phyloP scores from a whole-genome alignment of 768 basidiomycete genomes.

The Crucibulum laeve region DNA sequence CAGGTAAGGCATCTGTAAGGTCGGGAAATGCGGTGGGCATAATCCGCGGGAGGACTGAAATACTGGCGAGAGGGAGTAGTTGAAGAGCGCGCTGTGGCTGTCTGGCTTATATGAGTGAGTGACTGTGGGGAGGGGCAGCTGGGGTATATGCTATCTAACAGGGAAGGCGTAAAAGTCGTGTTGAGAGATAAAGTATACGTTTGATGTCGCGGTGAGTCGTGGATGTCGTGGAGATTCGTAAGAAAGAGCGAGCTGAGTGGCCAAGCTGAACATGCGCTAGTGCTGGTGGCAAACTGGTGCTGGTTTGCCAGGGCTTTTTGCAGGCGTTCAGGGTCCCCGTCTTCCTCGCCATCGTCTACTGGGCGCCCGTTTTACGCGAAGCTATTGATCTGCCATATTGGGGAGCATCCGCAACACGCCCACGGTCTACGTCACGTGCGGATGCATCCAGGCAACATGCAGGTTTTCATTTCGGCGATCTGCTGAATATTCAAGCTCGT shows the following conservation, averaged over 20 bases:
- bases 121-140: background rate
- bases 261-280: background rate
- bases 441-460: background rate
- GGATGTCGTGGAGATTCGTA: conserved; percentile 1
- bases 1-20: conserved; percentile 12
- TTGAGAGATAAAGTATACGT: background rate
- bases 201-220: background rate
- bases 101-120: background rate
- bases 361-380: background rate
- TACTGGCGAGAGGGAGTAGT: background rate
- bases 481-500: background rate
- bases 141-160: conserved; percentile 1
- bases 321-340: background rate
- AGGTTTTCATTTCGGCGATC: background rate
- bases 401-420: background rate
- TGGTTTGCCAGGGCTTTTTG: no score
- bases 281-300: no score
- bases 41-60: no score
- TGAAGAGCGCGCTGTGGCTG: no score
- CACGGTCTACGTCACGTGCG: background rate
- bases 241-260: background rate
- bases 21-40: conserved; percentile 4
- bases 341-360: no score
- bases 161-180: conserved; percentile 13
- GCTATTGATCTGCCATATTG: background rate